Evolutionary conservation across 1,284 basidiomycete species (phyloP).

Genomic region (Cryptococcus sp.): DNA sequence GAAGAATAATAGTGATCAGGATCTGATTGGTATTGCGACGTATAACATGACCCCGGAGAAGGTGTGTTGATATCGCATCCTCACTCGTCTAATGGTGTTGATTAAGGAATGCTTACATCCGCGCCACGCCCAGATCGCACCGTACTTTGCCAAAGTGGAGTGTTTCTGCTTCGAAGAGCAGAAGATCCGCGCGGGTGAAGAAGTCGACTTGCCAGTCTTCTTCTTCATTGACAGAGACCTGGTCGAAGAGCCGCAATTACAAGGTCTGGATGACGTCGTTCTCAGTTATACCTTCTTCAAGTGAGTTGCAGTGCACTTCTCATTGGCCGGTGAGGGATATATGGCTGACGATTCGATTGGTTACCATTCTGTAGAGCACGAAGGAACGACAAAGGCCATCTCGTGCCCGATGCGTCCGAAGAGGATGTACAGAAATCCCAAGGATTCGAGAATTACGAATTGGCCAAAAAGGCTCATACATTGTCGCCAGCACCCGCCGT

Average conservation of each 20-base stretch:
- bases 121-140: conserved; percentile 69
- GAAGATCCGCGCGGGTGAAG: conserved; percentile 88
- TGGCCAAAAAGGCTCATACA: conserved; percentile 21
- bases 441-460: conserved; percentile 60
- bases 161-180: conserved; percentile 99
- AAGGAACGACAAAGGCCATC: conserved; percentile 73
- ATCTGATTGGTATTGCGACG: conserved; percentile 97
- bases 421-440: conserved; percentile 72
- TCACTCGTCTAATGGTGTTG: too few species aligned
- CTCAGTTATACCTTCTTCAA: conserved; percentile 97
- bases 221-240: conserved; percentile 99
- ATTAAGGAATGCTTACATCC: conserved; percentile 1
- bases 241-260: conserved; percentile 84
- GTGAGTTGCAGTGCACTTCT: conserved; percentile 55
- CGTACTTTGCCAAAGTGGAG: conserved; percentile 99
- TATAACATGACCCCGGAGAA: conserved; percentile 76
- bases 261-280: conserved; percentile 85
- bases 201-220: conserved; percentile 95
- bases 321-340: too few species aligned
- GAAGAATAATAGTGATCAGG: conserved; percentile 78
- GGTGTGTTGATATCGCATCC: too few species aligned
- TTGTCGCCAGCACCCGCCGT: conserved; percentile 5
- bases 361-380: conserved; percentile 62
- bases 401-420: conserved; percentile 83
- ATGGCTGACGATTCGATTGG: not conserved